These are phyloP conservation scores for Kwoniella shandongensis DNA, from an alignment of 768 basidiomycete species.

Conservation along the genomic window DNA sequence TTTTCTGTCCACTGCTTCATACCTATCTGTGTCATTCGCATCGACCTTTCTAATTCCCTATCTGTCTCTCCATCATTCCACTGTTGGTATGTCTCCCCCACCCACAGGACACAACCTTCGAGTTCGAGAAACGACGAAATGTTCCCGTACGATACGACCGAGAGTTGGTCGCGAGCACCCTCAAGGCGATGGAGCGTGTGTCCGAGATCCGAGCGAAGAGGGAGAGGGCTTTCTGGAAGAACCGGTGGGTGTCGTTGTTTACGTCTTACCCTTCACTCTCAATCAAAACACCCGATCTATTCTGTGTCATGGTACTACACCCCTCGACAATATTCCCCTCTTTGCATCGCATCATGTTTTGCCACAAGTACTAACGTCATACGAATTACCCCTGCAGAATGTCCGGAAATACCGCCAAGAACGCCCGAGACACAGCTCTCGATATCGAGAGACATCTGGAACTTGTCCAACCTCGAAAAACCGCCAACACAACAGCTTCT, in stretches of 20 bases:
- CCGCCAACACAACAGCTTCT: conserved; percentile 40
- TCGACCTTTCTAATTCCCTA: no score
- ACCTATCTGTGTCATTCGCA: no score
- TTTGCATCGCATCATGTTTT: neutral
- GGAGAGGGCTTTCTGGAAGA: conserved; percentile 95
- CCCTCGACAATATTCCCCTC: no score
- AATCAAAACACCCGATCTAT: neutral
- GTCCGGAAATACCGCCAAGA: conserved; percentile 74
- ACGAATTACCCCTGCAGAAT: conserved; percentile 60
- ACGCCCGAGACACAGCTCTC: conserved; percentile 58
- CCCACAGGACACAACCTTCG: conserved; percentile 93
- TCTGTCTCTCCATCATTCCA: neutral
- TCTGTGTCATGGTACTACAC: neutral
- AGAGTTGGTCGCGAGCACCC: conserved; percentile 84
- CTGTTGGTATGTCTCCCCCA: no score
- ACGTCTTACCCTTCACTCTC: neutral
- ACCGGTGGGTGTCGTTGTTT: conserved; percentile 55
- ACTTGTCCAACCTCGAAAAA: conserved; percentile 51
- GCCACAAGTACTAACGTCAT: neutral
- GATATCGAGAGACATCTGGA: conserved; percentile 63
- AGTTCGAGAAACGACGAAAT: conserved; percentile 98
- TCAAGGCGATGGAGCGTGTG: conserved; percentile 94
- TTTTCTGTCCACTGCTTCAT: neutral
- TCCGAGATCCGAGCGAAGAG: conserved; percentile 86
- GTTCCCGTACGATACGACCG: conserved; percentile 96